Conservation (phyloP, 306 rosid genomes). For the Medicago ruthenica region DNA sequence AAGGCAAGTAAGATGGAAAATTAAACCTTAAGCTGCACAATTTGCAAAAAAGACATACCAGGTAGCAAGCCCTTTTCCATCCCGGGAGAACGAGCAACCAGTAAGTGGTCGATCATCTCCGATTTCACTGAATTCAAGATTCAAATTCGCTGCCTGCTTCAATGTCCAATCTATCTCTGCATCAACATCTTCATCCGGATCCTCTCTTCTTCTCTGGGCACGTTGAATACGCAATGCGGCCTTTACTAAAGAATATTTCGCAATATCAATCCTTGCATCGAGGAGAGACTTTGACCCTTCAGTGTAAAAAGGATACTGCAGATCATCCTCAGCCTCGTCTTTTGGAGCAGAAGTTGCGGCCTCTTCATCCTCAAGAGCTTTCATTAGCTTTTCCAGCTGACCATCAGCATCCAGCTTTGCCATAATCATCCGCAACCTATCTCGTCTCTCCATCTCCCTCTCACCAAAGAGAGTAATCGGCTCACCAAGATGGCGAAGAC, state of each 20-base stretch:
- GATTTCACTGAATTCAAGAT: constrained; percentile 85
- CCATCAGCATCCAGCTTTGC: constrained; percentile 81
- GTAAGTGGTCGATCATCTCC: constrained; percentile 97
- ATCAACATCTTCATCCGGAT: constrained; percentile 93
- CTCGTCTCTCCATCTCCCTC: constrained; percentile 94
- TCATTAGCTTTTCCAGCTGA: constrained; percentile 83
- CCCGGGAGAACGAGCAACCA: constrained; percentile 81
- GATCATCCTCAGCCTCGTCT: constrained; percentile 74
- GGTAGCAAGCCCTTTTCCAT: constrained; percentile 82
- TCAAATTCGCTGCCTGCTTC: constrained; percentile 70
- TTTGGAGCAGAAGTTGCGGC: constrained; percentile 65
- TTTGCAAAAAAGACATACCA: constrained; percentile 53
- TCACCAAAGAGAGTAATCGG: constrained; percentile 94
- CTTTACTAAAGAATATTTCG: constrained; percentile 68
- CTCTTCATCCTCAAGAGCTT: constrained; percentile 90
- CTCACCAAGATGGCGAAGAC: constrained; percentile 89
- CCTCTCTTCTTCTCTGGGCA: constrained; percentile 80
- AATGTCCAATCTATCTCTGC: constrained; percentile 86
- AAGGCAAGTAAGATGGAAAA: background rate
- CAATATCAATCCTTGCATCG: constrained; percentile 74
- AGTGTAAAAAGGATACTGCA: constrained; percentile 86
- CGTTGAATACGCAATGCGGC: constrained; percentile 80
- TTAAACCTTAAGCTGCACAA: constrained; percentile 31
- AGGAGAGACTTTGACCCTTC: constrained; percentile 77
- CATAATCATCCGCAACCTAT: constrained; percentile 81